Evolutionary conservation across 2,329 filamentous ascomycete genomes (phyloP).

Genomic region (Cladosporium sp.): DNA sequence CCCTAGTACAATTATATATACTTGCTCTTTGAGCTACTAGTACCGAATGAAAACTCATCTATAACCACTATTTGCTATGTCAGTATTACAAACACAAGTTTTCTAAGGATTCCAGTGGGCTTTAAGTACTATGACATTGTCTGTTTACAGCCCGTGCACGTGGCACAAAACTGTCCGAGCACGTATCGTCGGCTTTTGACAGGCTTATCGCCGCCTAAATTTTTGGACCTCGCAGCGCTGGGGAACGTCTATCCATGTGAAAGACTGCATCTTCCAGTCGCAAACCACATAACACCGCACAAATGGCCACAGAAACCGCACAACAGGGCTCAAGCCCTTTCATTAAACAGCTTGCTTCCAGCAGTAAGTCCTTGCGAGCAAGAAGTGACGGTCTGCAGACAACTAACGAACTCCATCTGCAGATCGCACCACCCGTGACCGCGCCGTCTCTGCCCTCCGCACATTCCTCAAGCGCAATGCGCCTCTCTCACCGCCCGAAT

Average conservation of each 20-base stretch:
- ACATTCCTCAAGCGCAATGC: conserved; percentile 66
- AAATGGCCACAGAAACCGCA: conserved; percentile 9
- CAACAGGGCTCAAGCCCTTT: conserved; percentile 51
- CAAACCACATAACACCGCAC: background rate
- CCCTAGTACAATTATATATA: background rate
- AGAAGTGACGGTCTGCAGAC: background rate
- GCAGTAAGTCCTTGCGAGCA: conserved; percentile 53
- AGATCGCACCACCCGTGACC: conserved; percentile 27
- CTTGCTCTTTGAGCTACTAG: no score
- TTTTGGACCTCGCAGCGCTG: conserved; percentile 1
- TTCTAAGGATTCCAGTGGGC: no score
- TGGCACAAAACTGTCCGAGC: background rate
- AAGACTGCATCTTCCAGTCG: background rate
- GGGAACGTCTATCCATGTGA: conserved; percentile 1
- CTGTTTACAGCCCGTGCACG: background rate
- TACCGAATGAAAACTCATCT: no score
- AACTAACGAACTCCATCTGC: background rate
- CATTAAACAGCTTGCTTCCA: conserved; percentile 77
- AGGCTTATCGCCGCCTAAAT: conserved; percentile 7
- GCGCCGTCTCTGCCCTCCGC: conserved; percentile 67
- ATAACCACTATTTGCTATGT: no score
- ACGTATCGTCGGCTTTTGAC: background rate
- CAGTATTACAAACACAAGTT: no score
- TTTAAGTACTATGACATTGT: no score
- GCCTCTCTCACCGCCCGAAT: conserved; percentile 63